Evolutionary conservation across 805 yeast genomes (phyloP).

Genomic region (Kurtzmaniella fragi): DNA sequence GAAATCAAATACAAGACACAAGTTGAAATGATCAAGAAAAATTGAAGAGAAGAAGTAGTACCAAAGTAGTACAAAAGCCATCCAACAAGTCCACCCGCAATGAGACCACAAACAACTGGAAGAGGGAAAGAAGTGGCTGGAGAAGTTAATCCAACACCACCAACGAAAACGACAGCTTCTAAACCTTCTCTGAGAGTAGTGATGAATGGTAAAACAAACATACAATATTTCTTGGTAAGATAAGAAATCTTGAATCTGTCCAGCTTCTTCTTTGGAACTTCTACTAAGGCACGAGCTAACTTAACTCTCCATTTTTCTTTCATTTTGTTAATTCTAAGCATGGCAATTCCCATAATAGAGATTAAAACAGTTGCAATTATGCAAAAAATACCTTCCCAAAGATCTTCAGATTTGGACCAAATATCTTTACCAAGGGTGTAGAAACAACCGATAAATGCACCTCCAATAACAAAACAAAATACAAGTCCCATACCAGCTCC

Average conservation of each 20-base stretch:
- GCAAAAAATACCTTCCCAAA: constrained; percentile 94
- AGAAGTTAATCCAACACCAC: constrained; percentile 76
- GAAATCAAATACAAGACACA: constrained; percentile 80
- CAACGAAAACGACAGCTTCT: constrained; percentile 93
- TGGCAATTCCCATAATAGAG: constrained; percentile 87
- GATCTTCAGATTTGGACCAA: constrained; percentile 81
- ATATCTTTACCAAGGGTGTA: constrained; percentile 73
- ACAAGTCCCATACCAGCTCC: constrained; percentile 70
- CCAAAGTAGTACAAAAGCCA: constrained; percentile 70
- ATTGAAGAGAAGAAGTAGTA: constrained; percentile 67
- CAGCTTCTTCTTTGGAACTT: constrained; percentile 42
- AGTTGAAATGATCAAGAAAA: constrained; percentile 80
- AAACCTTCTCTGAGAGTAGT: constrained; percentile 92
- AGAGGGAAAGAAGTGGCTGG: constrained; percentile 67
- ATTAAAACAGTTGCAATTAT: constrained; percentile 82
- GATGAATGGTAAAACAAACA: constrained; percentile 85
- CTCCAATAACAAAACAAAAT: constrained; percentile 76
- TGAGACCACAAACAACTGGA: constrained; percentile 81
- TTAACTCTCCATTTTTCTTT: constrained; percentile 92
- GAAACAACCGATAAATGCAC: constrained; percentile 91
- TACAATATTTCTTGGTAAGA: constrained; percentile 57
- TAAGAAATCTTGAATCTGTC: constrained; percentile 37
- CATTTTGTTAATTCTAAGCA: constrained; percentile 91
- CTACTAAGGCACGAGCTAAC: constrained; percentile 74
- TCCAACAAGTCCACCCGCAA: constrained; percentile 73